Evolutionary conservation across 208 protist species (phyloP).

Genomic region (Trypanosoma vivax): DNA sequence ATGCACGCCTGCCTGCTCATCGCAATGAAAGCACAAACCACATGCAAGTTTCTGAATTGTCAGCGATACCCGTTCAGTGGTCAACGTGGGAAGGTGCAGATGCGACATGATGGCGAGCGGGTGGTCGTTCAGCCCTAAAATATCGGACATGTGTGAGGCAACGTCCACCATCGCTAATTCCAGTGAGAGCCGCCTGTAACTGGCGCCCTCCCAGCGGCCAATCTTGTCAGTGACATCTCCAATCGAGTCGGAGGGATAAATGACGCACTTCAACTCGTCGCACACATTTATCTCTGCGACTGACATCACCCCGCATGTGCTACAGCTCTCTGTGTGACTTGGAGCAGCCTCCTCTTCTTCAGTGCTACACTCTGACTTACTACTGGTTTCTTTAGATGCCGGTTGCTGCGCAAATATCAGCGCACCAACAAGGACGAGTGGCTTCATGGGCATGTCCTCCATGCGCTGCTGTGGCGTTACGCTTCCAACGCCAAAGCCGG

Average conservation of each 20-base stretch:
- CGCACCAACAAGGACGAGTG: slow-evolving; percentile 74
- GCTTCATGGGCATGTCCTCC: slow-evolving; percentile 84
- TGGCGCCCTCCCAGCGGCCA: slow-evolving; percentile 65
- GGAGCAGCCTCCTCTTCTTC: not conserved
- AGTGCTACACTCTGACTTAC: not conserved
- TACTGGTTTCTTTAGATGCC: not conserved
- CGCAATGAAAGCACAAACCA: slow-evolving; percentile 38
- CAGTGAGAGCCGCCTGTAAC: slow-evolving; percentile 68
- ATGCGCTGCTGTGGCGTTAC: slow-evolving; percentile 56
- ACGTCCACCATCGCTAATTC: slow-evolving; percentile 75
- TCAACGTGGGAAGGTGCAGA: slow-evolving; percentile 26
- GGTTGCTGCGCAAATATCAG: slow-evolving; percentile 50
- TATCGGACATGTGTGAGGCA: slow-evolving; percentile 36
- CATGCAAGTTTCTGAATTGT: slow-evolving; percentile 56
- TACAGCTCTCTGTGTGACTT: slow-evolving; percentile 14
- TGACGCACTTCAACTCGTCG: slow-evolving; percentile 59
- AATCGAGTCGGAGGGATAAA: slow-evolving; percentile 70
- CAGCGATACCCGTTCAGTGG: slow-evolving; percentile 34
- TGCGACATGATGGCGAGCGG: slow-evolving; percentile 39
- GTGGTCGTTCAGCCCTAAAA: slow-evolving; percentile 46
- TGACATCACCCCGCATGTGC: slow-evolving; percentile 52
- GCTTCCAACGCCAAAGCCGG: slow-evolving; percentile 52
- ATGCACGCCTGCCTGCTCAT: slow-evolving; percentile 14
- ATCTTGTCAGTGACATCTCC: slow-evolving; percentile 64
- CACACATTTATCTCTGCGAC: slow-evolving; percentile 47